Base-by-base conservation (phyloP, 345 rosid genomes). In the Hypericum androsaemum region DNA sequence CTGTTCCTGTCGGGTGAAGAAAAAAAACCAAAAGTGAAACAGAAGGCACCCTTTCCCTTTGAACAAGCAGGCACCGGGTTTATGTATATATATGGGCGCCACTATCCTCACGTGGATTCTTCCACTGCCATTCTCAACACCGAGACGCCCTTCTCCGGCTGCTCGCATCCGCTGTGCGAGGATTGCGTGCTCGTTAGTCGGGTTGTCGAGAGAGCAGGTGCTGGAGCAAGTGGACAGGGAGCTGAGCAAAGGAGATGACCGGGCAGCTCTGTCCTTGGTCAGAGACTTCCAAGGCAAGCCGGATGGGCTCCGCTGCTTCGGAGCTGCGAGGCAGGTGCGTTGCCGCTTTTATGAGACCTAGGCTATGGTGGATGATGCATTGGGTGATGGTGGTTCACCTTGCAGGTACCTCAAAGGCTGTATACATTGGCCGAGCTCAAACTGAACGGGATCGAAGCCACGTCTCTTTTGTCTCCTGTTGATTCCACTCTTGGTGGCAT, bases 371-470 rank as follows among this genome's bases (percentile, higher is more conserved):
- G 32, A 22, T 4, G 4, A 1, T 4, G 1, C 32, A 22, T 1
- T 1, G 32, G 32, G 2, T 22, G 32, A 22, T 22, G 32, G 2
- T 22, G 4, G 32, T 22, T 1, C 32, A 22, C 32, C 2, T 22
- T 64, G 17, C 68, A 83, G 94, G 68, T 86, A 56, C 98, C 95
- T 0, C 95, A 82, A 60, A 80, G 96, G 64, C 95, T 86, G 4
- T 87, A 87, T 62, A 79, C 92, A 8, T 64, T 87, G 61, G 95
- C 84, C 41, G 98, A 87, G 68, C 62, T 90, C 71, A 87, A 74
- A 65, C 70, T 84, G 55, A 90, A 90, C 58, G 95, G 96, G 6
- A 82, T 87, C 0, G 85, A 86, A 8, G 54, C 98, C 0, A 43
- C 62, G 43, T 80, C 86, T 8, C 84, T 90, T 59, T 77, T 90